These are phyloP conservation scores for Trichoderma sp. DNA, from an alignment of 2,329 filamentous ascomycete species.

Conservation along the genomic window DNA sequence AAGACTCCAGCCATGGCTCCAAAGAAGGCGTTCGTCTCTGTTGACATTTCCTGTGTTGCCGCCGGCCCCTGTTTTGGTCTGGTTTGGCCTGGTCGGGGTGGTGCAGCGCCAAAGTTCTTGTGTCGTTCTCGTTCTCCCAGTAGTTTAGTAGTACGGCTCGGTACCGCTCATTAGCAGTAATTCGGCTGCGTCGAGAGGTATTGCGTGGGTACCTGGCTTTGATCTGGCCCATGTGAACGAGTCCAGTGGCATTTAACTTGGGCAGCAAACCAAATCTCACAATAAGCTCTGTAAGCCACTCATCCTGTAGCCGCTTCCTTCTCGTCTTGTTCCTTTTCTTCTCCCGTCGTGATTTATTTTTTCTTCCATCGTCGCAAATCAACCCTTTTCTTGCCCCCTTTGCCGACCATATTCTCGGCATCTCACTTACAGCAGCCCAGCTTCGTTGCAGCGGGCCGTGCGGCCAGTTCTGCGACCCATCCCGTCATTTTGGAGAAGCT, in stretches of 20 bases:
- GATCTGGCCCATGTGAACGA: neutral
- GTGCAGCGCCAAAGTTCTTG: neutral
- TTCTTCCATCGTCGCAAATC: neutral
- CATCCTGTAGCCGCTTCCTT: neutral
- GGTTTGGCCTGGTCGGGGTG: neutral
- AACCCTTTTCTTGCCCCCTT: neutral
- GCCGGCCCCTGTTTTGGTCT: neutral
- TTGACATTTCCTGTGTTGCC: conserved; percentile 9
- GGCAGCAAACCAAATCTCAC: conserved; percentile 6
- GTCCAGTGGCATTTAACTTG: neutral
- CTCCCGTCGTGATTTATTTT: neutral
- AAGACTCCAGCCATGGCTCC: neutral
- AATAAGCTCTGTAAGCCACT: neutral
- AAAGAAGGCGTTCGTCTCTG: neutral
- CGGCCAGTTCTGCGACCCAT: conserved; percentile 27
- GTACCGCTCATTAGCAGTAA: neutral
- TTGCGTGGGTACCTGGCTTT: neutral
- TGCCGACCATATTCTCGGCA: neutral
- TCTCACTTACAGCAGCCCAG: conserved; percentile 6
- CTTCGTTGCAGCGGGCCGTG: conserved; percentile 20
- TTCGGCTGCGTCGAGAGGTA: neutral
- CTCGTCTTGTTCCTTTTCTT: neutral
- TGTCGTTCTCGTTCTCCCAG: neutral
- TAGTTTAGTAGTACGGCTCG: neutral
- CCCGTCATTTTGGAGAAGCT: conserved; percentile 11